phyloP scores from a whole-genome alignment of 139 green algal genomes.

The Pseudopediastrum boryanum region DNA sequence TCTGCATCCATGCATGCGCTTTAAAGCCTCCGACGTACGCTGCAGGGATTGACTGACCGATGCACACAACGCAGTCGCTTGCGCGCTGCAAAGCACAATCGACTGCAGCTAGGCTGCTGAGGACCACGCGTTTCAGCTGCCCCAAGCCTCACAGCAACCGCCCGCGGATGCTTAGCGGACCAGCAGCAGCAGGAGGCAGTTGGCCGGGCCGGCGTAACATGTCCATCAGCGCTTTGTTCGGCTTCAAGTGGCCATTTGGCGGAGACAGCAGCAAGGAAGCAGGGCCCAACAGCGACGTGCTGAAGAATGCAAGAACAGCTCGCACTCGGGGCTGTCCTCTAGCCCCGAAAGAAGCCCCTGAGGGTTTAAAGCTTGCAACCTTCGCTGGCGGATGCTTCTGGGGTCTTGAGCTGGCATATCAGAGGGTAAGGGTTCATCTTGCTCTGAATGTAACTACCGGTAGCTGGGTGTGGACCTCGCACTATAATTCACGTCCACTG shows the following conservation, averaged over 20 bases:
- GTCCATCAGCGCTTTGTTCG: constrained; percentile 21
- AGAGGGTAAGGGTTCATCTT: no score
- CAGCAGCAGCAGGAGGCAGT: not conserved
- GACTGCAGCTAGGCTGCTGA: constrained; percentile 9
- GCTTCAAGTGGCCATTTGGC: constrained; percentile 37
- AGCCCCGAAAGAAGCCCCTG: constrained; percentile 52
- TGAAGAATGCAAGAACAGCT: not conserved
- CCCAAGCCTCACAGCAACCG: not conserved
- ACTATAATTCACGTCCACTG: no score
- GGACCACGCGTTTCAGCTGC: no score
- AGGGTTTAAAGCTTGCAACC: constrained; percentile 63
- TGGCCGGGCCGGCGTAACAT: not conserved
- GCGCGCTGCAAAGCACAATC: not conserved
- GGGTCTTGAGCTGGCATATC: no score
- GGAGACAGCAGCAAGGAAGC: constrained; percentile 9
- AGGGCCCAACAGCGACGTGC: no score
- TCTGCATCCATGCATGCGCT: no score
- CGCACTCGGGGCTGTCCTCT: constrained; percentile 47
- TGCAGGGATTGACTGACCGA: no score
- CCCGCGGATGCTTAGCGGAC: not conserved
- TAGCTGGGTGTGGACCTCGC: no score
- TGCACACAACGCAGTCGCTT: not conserved
- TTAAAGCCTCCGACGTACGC: no score
- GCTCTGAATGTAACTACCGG: no score
- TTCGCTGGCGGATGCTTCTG: constrained; percentile 59